phyloP scores from a whole-genome alignment of 1,284 basidiomycete genomes.

The Tranzscheliella williamsii region DNA sequence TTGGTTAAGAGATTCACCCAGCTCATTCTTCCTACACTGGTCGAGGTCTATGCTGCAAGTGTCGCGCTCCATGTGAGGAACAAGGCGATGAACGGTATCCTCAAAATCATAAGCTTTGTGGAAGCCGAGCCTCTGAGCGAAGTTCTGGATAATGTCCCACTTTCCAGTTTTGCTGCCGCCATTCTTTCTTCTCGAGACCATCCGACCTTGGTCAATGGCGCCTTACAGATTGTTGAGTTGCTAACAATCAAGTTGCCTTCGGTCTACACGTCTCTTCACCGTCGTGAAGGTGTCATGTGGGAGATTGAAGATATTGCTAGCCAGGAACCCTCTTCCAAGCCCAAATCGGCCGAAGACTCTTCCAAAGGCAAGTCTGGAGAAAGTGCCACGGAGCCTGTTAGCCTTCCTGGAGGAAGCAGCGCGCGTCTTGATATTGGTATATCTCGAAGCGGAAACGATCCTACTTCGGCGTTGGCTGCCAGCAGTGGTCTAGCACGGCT shows the following conservation, averaged over 20 bases:
- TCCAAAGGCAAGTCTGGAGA: not conserved
- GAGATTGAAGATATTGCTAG: conserved; percentile 56
- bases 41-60: conserved; percentile 57
- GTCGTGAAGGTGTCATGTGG: conserved; percentile 56
- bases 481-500: conserved; percentile 26
- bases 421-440: not conserved
- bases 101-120: conserved; percentile 55
- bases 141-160: conserved; percentile 50
- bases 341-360: conserved; percentile 74
- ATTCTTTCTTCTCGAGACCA: conserved; percentile 54
- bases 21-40: conserved; percentile 55
- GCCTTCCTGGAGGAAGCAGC: conserved; percentile 6
- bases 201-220: conserved; percentile 36
- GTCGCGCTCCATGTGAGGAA: conserved; percentile 46
- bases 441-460: not conserved
- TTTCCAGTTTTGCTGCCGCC: conserved; percentile 55
- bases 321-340: conserved; percentile 65
- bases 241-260: conserved; percentile 49
- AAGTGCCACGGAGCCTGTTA: conserved; percentile 7
- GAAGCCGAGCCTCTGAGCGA: conserved; percentile 43
- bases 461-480: not conserved
- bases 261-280: conserved; percentile 47
- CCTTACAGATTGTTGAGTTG: conserved; percentile 60
- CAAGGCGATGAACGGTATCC: conserved; percentile 51
- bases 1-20: conserved; percentile 53